These are phyloP conservation scores for Scheffersomyces titani DNA, from an alignment of 1,139 yeast species.

Conservation along the genomic window DNA sequence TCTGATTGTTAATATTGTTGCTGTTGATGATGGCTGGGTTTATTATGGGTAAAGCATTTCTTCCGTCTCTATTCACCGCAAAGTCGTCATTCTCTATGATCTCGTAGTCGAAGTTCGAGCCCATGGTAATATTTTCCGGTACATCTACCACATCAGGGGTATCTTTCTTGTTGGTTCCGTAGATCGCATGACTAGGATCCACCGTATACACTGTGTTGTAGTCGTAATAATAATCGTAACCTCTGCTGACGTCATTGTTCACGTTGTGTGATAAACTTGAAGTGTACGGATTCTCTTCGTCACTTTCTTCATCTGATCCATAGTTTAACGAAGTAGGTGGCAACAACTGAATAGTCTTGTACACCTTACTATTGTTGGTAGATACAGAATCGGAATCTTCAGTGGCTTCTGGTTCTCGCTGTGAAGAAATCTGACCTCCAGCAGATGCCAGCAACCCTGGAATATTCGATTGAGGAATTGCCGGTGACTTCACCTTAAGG, in stretches of 20 bases:
- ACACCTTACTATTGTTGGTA: constrained; percentile 22
- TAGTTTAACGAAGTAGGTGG: constrained; percentile 84
- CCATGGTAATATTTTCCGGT: constrained; percentile 46
- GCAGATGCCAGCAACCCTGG: constrained; percentile 14
- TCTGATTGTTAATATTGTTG: constrained; percentile 11
- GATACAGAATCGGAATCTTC: constrained; percentile 31
- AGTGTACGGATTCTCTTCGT: constrained; percentile 53
- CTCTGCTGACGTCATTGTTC: constrained; percentile 61
- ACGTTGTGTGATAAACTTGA: constrained; percentile 78
- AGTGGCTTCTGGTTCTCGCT: constrained; percentile 11
- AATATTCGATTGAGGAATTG: constrained; percentile 20
- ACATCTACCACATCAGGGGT: constrained; percentile 46
- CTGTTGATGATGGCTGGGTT: constrained; percentile 21
- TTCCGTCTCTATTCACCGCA: neutral
- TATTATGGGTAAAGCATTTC: constrained; percentile 21
- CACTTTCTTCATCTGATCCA: constrained; percentile 71
- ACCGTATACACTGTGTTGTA: constrained; percentile 79
- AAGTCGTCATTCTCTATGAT: constrained; percentile 26
- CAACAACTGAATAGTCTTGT: constrained; percentile 65
- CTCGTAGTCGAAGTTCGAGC: constrained; percentile 43
- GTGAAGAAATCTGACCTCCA: constrained; percentile 2
- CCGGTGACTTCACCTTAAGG: constrained; percentile 53
- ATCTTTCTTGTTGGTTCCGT: constrained; percentile 24
- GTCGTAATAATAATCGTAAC: constrained; percentile 84
- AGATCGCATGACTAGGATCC: constrained; percentile 51